Evolutionary conservation across 2,329 filamentous ascomycete genomes (phyloP), one percentile per base, ranked within the genome.

Genomic region (Monilinia laxa): DNA sequence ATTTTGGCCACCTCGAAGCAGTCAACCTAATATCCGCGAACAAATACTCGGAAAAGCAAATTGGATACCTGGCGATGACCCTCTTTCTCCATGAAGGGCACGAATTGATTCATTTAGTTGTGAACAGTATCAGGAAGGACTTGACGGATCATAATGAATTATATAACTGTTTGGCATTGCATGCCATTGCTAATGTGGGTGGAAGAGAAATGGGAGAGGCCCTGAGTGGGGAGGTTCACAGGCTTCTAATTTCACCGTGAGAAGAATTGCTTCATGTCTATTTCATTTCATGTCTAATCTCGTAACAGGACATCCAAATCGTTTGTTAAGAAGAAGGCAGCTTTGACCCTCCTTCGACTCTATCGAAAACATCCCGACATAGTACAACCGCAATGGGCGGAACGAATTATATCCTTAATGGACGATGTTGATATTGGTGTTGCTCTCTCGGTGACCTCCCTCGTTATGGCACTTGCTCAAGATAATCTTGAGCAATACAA

Each of bases 31-130:
- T 99, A 73, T 97, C 94, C 38, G 93, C 94, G 66, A 93, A 85
- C 76, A 99, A 98, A 78, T 99, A 98, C 80, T 98, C 94, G 28
- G 95, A 99, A 79, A 99, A 99, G 81, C 95, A 99, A 82, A 99
- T 99, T 76, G 95, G 95, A 66, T 99, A 99, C 78, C 85, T 99
- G 73, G 95, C 95, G 64, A 96, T 99, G 79, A 99, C 95, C 1
- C 84, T 99, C 65, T 98, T 99, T 80, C 83, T 99, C 52, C 95
- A 99, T 79, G 95, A 99, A 80, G 88, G 96, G 78, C 95, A 99
- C 80, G 95, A 99, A 79, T 84, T 99, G 70, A 81, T 99, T 70
- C 95, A 98, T 78, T 81, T 99, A 72, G 95, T 99, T 42, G 93
- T 99, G 75, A 99, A 99, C 81, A 98, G 94, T 77, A 98, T 99